phyloP scores from a whole-genome alignment of 225 moss, liverwort and hornwort species.

The Pseudoscleropodium purum region DNA sequence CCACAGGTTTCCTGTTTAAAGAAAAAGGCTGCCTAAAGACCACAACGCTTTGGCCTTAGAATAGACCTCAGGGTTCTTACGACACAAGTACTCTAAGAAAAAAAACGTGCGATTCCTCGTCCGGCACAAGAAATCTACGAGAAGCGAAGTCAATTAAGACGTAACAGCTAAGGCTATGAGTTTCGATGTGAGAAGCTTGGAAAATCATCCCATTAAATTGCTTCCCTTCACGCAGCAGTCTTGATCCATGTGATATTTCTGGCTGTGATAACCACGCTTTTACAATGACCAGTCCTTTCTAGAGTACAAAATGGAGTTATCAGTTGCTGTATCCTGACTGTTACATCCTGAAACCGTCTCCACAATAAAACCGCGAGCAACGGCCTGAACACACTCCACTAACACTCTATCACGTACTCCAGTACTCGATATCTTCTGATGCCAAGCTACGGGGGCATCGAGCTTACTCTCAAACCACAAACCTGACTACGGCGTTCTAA shows the following conservation, averaged over 20 bases:
- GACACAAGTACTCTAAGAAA: neutral
- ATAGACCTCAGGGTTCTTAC: constrained; percentile 10
- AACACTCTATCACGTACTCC: neutral
- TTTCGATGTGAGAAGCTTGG: neutral
- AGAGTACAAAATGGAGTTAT: neutral
- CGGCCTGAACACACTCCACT: neutral
- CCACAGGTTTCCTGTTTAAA: neutral
- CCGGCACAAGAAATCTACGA: neutral
- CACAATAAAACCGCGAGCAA: neutral
- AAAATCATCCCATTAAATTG: neutral
- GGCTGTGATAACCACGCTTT: neutral
- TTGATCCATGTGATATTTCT: neutral
- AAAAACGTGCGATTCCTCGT: neutral
- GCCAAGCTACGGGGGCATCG: neutral
- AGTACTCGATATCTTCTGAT: neutral
- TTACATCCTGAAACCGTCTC: neutral
- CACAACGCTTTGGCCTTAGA: neutral
- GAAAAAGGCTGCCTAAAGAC: neutral
- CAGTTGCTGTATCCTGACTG: neutral
- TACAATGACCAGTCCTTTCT: neutral
- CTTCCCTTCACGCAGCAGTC: neutral
- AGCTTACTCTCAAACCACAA: neutral
- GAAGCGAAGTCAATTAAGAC: neutral
- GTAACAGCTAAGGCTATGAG: neutral
- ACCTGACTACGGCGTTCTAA: neutral